phyloP scores from a whole-genome alignment of 345 rosid genomes.

The Barbarea vulgaris region DNA sequence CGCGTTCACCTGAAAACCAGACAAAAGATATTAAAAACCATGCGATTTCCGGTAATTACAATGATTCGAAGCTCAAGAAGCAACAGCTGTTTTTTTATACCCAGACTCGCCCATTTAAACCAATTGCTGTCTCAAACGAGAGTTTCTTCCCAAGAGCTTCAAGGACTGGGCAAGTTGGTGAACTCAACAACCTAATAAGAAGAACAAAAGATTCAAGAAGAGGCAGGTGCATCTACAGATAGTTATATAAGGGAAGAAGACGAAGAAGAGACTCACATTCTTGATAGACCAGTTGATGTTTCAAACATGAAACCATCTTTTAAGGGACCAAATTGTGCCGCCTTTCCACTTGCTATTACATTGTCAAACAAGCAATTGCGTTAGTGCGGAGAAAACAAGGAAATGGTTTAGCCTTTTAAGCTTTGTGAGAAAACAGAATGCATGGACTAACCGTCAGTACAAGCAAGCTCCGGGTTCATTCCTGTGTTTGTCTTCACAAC shows the following conservation, averaged over 20 bases:
- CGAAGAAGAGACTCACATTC: slow-evolving; percentile 9
- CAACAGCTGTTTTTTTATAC: not conserved
- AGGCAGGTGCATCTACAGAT: not conserved
- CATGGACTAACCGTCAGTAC: slow-evolving; percentile 2
- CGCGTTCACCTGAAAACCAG: slow-evolving; percentile 4
- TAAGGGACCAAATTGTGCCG: slow-evolving; percentile 6
- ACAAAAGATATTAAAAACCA: not conserved
- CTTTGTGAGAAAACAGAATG: not conserved
- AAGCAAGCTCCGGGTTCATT: slow-evolving; percentile 12
- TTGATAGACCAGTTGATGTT: slow-evolving; percentile 5
- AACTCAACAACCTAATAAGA: slow-evolving; percentile 18
- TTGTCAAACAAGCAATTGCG: not conserved
- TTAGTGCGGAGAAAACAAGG: not conserved
- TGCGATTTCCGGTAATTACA: not conserved
- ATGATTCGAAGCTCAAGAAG: too few relatives aligned
- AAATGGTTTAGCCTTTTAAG: not conserved
- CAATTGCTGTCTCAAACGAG: slow-evolving; percentile 10
- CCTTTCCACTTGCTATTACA: slow-evolving; percentile 14
- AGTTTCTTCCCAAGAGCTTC: slow-evolving; percentile 22
- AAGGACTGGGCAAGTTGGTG: slow-evolving; percentile 17
- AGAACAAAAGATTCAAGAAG: not conserved
- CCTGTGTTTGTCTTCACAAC: slow-evolving; percentile 22
- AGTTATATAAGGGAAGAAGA: not conserved
- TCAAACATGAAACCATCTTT: slow-evolving; percentile 22
- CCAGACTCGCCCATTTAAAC: slow-evolving; percentile 12